These are phyloP conservation scores for Rhododendron mucronatum DNA, from an alignment of 148 eudicot genomes.

Conservation along the genomic window DNA sequence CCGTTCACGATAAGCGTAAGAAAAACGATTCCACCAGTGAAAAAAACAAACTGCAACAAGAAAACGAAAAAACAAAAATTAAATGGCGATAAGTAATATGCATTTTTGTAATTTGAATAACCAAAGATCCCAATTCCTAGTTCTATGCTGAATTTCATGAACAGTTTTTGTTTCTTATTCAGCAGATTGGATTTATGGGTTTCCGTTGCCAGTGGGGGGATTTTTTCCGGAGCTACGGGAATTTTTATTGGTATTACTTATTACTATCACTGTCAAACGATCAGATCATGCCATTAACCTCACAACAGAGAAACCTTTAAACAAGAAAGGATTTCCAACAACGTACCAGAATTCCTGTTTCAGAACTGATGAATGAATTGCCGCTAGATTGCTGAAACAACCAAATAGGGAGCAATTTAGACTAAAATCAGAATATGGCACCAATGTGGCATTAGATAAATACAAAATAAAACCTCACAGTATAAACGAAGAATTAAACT, in stretches of 20 bases:
- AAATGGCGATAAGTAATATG: background rate
- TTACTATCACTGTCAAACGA: background rate
- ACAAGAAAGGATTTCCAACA: constrained; percentile 2
- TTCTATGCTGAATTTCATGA: background rate
- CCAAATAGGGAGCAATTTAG: constrained; percentile 2
- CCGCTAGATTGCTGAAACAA: constrained; percentile 77
- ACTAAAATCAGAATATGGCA: background rate
- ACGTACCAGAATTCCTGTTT: constrained; percentile 88
- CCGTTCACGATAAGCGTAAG: constrained; percentile 84
- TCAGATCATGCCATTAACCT: background rate
- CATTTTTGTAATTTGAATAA: background rate
- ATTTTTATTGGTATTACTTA: background rate
- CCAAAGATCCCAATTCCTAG: background rate
- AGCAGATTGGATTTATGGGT: background rate
- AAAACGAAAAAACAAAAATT: background rate
- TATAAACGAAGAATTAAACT: background rate
- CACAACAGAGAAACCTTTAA: background rate
- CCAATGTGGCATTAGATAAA: background rate
- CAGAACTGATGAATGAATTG: constrained; percentile 44
- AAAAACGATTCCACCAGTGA: constrained; percentile 91
- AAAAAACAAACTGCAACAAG: constrained; percentile 82
- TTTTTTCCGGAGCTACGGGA: background rate
- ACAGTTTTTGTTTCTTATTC: background rate
- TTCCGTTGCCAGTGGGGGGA: background rate
- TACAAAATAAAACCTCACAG: background rate